phyloP scores from a whole-genome alignment of 345 rosid genomes.

The Boechera stricta region DNA sequence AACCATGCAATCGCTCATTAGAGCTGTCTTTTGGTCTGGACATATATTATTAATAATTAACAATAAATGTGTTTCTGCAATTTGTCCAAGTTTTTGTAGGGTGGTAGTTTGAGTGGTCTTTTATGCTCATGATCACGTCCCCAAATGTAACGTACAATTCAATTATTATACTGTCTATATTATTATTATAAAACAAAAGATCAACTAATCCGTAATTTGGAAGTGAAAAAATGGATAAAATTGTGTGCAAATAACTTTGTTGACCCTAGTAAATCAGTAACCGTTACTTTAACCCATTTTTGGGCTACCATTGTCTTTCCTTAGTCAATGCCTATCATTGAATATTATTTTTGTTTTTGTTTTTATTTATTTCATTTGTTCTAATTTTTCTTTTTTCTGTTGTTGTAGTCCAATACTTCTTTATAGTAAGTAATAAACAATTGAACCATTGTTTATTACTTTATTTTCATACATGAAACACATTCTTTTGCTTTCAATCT shows the following conservation, averaged over 20 bases:
- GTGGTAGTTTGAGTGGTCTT: conserved; percentile 12
- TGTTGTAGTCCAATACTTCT: not conserved
- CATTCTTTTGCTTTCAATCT: no score
- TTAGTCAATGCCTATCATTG: not conserved
- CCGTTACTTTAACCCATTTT: not conserved
- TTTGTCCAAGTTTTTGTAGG: conserved; percentile 10
- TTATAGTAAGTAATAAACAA: not conserved
- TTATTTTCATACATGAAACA: not conserved
- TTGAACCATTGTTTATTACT: not conserved
- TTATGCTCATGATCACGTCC: not conserved
- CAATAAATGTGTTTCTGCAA: conserved; percentile 34
- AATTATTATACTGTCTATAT: not conserved
- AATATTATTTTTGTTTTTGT: not conserved
- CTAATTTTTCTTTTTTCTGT: not conserved
- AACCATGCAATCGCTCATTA: conserved; percentile 38
- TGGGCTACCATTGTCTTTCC: not conserved
- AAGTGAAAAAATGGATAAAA: not conserved
- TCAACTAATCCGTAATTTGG: not conserved
- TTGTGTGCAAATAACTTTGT: not conserved
- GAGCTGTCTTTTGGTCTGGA: conserved; percentile 39
- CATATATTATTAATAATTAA: conserved; percentile 3
- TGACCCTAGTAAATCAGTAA: not conserved
- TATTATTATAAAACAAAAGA: no score
- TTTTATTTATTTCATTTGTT: not conserved
- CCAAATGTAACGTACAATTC: conserved; percentile 1